Conservation (phyloP, 2,329 filamentous ascomycete genomes). For the Iodosphaeria phyllophila region DNA sequence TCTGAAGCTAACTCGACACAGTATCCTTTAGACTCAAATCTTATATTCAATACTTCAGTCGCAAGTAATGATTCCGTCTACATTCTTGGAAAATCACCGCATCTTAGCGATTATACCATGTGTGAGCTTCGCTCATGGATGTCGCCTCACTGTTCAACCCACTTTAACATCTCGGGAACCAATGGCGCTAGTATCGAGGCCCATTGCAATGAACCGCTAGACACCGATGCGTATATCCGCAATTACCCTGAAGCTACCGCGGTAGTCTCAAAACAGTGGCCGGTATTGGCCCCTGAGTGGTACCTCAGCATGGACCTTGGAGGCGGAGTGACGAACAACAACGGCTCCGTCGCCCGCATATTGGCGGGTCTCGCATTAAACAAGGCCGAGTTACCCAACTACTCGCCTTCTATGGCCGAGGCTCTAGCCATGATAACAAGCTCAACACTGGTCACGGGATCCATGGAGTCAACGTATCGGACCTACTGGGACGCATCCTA, state of each 20-base stretch:
- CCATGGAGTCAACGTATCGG: slow-evolving; percentile 39
- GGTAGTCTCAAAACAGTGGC: slow-evolving; percentile 28
- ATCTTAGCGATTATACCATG: slow-evolving; percentile 35
- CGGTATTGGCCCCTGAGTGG: slow-evolving; percentile 35
- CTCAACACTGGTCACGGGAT: slow-evolving; percentile 43
- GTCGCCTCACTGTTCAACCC: slow-evolving; percentile 48
- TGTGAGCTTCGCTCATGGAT: slow-evolving; percentile 48
- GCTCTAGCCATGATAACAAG: slow-evolving; percentile 52
- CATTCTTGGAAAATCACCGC: slow-evolving; percentile 33
- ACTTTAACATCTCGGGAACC: slow-evolving; percentile 33
- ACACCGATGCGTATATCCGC: slow-evolving; percentile 34
- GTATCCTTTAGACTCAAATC: slow-evolving; percentile 46
- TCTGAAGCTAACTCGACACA: slow-evolving; percentile 9
- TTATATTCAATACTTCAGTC: slow-evolving; percentile 35
- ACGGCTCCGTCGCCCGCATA: slow-evolving; percentile 39
- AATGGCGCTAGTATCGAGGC: slow-evolving; percentile 39
- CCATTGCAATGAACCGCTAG: slow-evolving; percentile 36
- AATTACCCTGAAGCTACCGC: slow-evolving; percentile 17
- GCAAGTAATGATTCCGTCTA: slow-evolving; percentile 37
- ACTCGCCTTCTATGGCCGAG: slow-evolving; percentile 52
- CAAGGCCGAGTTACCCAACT: slow-evolving; percentile 21
- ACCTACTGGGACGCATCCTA: slow-evolving; percentile 30
- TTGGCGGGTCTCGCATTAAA: slow-evolving; percentile 33
- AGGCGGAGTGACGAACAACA: slow-evolving; percentile 31
- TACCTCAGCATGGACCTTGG: slow-evolving; percentile 33